A percentile compares a stretch with the other conserved stretches of the same genome.
Evolutionary conservation across 1,139 yeast genomes (phyloP).

Genomic region (Candida sanyaensis): DNA sequence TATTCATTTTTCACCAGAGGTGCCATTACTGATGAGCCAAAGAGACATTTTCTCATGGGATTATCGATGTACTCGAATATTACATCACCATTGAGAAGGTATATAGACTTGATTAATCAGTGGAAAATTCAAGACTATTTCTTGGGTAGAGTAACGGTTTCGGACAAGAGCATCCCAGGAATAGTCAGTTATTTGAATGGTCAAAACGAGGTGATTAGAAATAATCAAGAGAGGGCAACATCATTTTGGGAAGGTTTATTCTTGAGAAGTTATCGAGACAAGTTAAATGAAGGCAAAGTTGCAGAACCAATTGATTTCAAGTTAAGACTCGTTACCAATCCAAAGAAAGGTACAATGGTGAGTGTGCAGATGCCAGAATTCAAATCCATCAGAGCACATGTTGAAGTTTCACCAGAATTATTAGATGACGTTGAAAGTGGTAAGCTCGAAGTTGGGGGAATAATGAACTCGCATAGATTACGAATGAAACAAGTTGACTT

Average conservation of each 20-base stretch:
- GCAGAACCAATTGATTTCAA: constrained; percentile 24
- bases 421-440: constrained; percentile 22
- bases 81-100: constrained; percentile 89
- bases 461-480: constrained; percentile 20
- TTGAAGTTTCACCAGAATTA: constrained; percentile 24
- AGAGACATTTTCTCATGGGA: constrained; percentile 66
- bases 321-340: constrained; percentile 28
- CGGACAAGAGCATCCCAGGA: constrained; percentile 7
- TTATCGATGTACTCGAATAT: constrained; percentile 66
- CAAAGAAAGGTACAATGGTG: constrained; percentile 26
- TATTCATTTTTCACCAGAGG: constrained; percentile 28
- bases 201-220: constrained; percentile 21
- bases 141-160: constrained; percentile 10
- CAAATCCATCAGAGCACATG: constrained; percentile 22
- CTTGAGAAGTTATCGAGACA: constrained; percentile 27
- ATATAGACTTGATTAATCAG: constrained; percentile 80
- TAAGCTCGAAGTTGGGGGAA: constrained; percentile 24
- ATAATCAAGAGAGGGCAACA: constrained; percentile 25
- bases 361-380: constrained; percentile 31
- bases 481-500: constrained; percentile 29
- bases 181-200: constrained; percentile 11
- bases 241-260: constrained; percentile 45
- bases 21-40: constrained; percentile 33
- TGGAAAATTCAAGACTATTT: constrained; percentile 46
- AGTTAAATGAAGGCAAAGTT: constrained; percentile 18